A percentile compares a stretch with the other conserved stretches of the same genome.
phyloP scores from a whole-genome alignment of 2,329 filamentous ascomycete genomes.

The Lachnellula cervina region DNA sequence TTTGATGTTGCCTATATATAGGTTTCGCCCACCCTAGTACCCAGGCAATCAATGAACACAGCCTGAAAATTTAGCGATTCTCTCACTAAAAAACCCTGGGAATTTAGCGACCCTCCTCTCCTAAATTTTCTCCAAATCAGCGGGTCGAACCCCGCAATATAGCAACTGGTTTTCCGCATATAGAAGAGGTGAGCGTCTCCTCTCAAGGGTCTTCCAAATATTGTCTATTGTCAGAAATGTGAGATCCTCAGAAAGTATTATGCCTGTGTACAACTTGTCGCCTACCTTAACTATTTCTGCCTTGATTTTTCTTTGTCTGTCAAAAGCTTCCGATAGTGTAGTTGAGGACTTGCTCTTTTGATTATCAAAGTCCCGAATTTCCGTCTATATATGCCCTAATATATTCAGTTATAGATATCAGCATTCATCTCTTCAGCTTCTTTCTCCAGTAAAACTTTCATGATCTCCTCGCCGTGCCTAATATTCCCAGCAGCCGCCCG shows the following conservation, averaged over 20 bases:
- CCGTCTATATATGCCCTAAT: not conserved
- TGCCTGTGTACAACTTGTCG: not conserved
- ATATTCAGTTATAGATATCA: not conserved
- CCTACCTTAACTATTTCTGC: not conserved
- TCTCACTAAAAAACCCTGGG: not conserved
- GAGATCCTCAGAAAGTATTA: not conserved
- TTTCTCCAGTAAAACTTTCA: conserved; percentile 3
- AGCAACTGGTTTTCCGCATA: not conserved
- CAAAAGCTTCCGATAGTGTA: not conserved
- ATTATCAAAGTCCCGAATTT: not conserved
- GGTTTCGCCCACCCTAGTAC: no score
- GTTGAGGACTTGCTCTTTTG: not conserved
- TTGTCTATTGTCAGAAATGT: not conserved
- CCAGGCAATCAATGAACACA: not conserved
- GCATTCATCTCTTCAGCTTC: conserved; percentile 2
- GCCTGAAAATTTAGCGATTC: no score
- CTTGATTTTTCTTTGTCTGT: not conserved
- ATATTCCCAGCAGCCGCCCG: conserved; percentile 4
- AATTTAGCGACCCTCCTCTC: not conserved
- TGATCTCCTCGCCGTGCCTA: conserved; percentile 1
- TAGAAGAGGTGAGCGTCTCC: not conserved
- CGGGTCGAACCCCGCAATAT: not conserved
- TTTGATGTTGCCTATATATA: no score
- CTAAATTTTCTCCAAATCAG: not conserved
- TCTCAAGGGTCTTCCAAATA: not conserved